Percentiles rank a stretch among this genome's conserved stretches.
phyloP scores from a whole-genome alignment of 805 yeast species.

The Blastobotrys terrestris region DNA sequence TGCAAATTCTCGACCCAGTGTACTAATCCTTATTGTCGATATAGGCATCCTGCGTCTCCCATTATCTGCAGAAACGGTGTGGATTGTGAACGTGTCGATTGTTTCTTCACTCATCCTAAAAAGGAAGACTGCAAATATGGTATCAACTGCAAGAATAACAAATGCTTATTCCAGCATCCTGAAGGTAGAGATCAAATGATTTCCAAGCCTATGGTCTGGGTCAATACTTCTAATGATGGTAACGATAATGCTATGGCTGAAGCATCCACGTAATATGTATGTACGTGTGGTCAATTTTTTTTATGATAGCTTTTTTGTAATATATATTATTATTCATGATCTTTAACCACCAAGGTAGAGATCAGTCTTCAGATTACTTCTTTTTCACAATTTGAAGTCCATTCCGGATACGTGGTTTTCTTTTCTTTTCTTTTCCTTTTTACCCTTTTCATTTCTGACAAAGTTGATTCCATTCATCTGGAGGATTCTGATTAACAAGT shows the following conservation, averaged over 20 bases:
- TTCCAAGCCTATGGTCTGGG: conserved; percentile 11
- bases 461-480: conserved; percentile 25
- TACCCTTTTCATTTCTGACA: conserved; percentile 12
- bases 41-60: conserved; percentile 73
- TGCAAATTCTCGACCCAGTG: conserved; percentile 77
- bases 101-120: conserved; percentile 78
- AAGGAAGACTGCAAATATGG: conserved; percentile 78
- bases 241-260: background rate
- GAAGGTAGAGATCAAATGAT: conserved; percentile 44
- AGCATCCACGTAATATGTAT: background rate
- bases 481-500: conserved; percentile 21
- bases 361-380: too few relatives aligned
- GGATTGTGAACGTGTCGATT: conserved; percentile 70
- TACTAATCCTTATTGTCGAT: conserved; percentile 71
- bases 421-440: background rate
- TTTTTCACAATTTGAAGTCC: too few relatives aligned
- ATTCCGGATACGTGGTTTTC: background rate
- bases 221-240: conserved; percentile 2
- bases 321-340: background rate
- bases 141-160: conserved; percentile 60
- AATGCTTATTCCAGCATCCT: conserved; percentile 76
- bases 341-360: background rate
- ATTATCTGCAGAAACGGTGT: conserved; percentile 79
- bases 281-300: background rate
- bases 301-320: background rate